Base-by-base conservation (phyloP, 352 stramenopile species). In the Globisporangium middletonii region DNA sequence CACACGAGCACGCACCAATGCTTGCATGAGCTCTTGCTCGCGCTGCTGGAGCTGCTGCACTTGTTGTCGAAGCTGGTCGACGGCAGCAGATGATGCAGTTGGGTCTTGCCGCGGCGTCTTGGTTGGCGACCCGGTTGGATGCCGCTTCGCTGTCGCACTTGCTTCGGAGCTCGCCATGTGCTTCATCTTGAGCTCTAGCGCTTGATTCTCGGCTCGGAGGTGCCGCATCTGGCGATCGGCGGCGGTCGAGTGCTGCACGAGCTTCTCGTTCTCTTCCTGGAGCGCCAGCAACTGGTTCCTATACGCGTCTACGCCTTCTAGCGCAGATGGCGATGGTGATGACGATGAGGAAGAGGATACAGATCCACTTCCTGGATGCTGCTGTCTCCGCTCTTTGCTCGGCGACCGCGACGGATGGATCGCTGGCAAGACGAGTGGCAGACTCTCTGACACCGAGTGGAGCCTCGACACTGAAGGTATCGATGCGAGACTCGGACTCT, bases 11-110 rank as follows among this genome's bases (percentile, higher is more conserved):
- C 74, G 43, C 59, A 89, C 82, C 64, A 89, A 71, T 42, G 82
- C 82, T 52, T 87, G 77, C 82, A 92, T 90, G 35, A 92, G 77
- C 55, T 92, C 82, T 55, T 92, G 77, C 48, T 92, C 82, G n/a
- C 77, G 79, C 54, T 82, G 68, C 56, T 87, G 79, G 23, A 92
- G 65, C 18, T 90, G 82, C 64, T 82, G 62, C 13, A 92, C 72
- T 30, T 89, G 82, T 16, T 75, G 51, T 28, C 69, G 75, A 30
- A 88, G 65, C 43, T 84, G 67, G 12, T 69, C 69, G 16, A 73
- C 55, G 18, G 68, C 46, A 4, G 19, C 37, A 13, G 55, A 45
- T 27, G 43, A 27, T 8, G 50, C 33, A 37, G 7, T 50, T 2
- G 5, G 12, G 11, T 33, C 35, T 8, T 42, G 35, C 0, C 50